These are phyloP conservation scores for Ephemerocybe angulata DNA, from an alignment of 768 basidiomycete genomes.

Conservation along the genomic window DNA sequence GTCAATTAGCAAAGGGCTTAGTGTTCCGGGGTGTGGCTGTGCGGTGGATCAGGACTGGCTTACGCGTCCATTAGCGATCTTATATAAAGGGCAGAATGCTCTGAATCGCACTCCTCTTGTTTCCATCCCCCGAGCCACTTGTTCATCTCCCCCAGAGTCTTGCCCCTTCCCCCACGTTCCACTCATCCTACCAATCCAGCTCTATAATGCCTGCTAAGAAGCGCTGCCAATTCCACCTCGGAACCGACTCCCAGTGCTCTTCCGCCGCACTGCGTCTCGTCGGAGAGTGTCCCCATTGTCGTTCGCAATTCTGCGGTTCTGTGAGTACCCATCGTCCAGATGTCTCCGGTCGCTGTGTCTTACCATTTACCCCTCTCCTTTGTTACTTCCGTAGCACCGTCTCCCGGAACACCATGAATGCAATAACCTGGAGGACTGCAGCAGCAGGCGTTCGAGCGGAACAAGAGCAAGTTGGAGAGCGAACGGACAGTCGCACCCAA, in stretches of 20 bases:
- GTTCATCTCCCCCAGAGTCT: constrained; percentile 1
- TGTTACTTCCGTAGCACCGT: too few species aligned
- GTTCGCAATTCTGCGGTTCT: constrained; percentile 69
- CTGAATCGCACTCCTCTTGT: constrained; percentile 8
- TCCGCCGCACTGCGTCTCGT: constrained; percentile 80
- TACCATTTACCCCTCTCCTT: constrained; percentile 10
- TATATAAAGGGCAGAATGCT: constrained; percentile 15
- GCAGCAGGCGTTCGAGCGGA: constrained; percentile 83
- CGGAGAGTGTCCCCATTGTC: constrained; percentile 81
- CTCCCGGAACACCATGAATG: constrained; percentile 88
- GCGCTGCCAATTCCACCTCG: constrained; percentile 69
- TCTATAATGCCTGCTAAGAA: constrained; percentile 83
- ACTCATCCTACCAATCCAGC: constrained; percentile 6
- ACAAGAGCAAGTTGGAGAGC: constrained; percentile 84
- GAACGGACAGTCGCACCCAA: constrained; percentile 85
- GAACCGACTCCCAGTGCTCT: constrained; percentile 58
- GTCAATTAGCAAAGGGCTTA: not conserved
- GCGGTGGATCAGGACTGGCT: constrained; percentile 18
- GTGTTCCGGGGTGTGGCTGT: constrained; percentile 12
- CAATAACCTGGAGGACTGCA: constrained; percentile 77
- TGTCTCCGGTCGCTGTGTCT: constrained; percentile 11
- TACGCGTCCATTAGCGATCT: constrained; percentile 29
- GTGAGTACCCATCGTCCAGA: constrained; percentile 41
- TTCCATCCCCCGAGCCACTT: constrained; percentile 1
- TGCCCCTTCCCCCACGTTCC: constrained; percentile 13